Evolutionary conservation across 23 red algal species (phyloP).

Genomic region (Rhodosorus marinus): DNA sequence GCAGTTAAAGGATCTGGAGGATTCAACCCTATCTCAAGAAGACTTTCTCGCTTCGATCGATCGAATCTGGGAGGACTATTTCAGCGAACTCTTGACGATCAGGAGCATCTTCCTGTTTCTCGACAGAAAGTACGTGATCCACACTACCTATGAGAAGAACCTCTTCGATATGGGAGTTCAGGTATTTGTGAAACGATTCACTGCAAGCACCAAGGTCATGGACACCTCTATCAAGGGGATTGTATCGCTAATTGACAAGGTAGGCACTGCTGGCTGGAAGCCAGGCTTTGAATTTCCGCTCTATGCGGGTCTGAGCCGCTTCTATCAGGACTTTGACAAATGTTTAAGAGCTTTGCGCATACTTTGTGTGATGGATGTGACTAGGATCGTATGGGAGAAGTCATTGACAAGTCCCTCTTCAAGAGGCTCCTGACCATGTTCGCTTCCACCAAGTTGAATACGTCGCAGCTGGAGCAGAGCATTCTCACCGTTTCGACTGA

Average conservation of each 20-base stretch:
- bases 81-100: conserved; percentile 39
- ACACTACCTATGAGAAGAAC: conserved; percentile 10
- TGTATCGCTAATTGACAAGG: too few relatives aligned
- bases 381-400: conserved; percentile 27
- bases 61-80: conserved; percentile 39
- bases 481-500: conserved; percentile 29
- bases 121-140: conserved; percentile 71
- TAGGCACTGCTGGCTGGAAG: too few relatives aligned
- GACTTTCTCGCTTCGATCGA: conserved; percentile 24
- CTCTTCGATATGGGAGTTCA: conserved; percentile 74
- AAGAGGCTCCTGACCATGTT: conserved; percentile 49
- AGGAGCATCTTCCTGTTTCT: conserved; percentile 74
- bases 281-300: too few relatives aligned
- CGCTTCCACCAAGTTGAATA: conserved; percentile 48
- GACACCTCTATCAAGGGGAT: too few relatives aligned
- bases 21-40: not conserved
- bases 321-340: too few relatives aligned
- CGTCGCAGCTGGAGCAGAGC: conserved; percentile 35
- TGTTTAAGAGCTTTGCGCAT: conserved; percentile 17
- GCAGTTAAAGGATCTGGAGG: conserved; percentile 2
- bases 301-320: too few relatives aligned
- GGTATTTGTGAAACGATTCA: conserved; percentile 37
- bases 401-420: conserved; percentile 21
- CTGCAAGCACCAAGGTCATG: conserved; percentile 4
- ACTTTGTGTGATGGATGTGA: conserved; percentile 30